Percentiles rank a stretch among this genome's conserved stretches.
Conservation (phyloP, 208 protist species). For the Novymonas esmeraldas region DNA sequence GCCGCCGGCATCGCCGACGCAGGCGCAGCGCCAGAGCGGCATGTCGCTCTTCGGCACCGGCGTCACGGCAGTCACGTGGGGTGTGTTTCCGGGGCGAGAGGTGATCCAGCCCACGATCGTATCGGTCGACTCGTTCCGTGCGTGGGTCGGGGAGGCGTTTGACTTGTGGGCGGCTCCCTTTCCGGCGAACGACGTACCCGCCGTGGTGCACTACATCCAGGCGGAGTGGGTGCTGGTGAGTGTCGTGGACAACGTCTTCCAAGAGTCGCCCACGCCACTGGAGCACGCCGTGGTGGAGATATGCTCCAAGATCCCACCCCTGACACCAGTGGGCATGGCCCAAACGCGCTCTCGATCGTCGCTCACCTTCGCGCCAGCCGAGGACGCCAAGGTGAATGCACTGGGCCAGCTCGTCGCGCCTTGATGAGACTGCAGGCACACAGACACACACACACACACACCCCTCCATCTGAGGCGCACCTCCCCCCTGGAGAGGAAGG, state of each 20-base stretch:
- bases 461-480: no score
- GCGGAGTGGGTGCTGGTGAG: constrained; percentile 49
- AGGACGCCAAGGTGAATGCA: not conserved
- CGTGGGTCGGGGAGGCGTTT: constrained; percentile 67
- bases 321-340: constrained; percentile 29
- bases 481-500: no score
- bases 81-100: constrained; percentile 62
- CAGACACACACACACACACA: no score
- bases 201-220: constrained; percentile 46
- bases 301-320: constrained; percentile 47
- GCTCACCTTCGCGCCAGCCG: constrained; percentile 3
- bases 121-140: constrained; percentile 56
- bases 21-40: constrained; percentile 4
- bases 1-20: not conserved
- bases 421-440: no score
- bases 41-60: constrained; percentile 33
- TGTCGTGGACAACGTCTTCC: constrained; percentile 63
- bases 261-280: constrained; percentile 34
- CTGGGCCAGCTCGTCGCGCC: not conserved
- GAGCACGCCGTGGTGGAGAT: constrained; percentile 45
- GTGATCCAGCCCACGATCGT: constrained; percentile 78
- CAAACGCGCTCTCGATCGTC: constrained; percentile 1
- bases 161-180: constrained; percentile 49
- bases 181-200: constrained; percentile 36
- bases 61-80: constrained; percentile 73